Evolutionary conservation across 2,329 filamentous ascomycete genomes (phyloP).

Genomic region (Thelonectria rubi): DNA sequence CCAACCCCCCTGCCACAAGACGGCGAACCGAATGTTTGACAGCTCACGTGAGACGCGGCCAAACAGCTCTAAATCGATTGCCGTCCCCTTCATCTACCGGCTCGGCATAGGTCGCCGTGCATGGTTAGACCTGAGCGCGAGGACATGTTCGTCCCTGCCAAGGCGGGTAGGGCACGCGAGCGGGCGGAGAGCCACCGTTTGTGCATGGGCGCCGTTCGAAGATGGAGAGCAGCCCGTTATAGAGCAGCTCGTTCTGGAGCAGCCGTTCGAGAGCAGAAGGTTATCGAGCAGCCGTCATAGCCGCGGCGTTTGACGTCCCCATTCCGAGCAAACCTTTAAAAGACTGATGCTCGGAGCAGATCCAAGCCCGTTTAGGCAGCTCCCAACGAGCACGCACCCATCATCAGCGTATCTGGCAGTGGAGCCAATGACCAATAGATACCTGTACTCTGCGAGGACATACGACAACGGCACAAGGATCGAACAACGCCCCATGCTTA

Average conservation of each 20-base stretch:
- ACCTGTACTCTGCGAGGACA: background rate
- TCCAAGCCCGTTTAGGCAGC: constrained; percentile 18
- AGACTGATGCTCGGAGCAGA: background rate
- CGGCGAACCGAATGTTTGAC: background rate
- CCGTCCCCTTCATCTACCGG: constrained; percentile 5
- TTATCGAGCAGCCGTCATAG: background rate
- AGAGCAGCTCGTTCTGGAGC: background rate
- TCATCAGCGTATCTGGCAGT: constrained; percentile 7
- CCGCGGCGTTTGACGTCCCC: background rate
- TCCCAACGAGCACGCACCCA: background rate
- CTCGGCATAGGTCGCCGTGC: constrained; percentile 17
- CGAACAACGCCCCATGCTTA: constrained; percentile 17
- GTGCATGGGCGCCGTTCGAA: too few relatives aligned
- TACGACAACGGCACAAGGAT: constrained; percentile 15
- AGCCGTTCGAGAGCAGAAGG: background rate
- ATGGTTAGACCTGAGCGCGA: constrained; percentile 10
- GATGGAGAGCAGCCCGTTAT: background rate
- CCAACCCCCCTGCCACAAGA: background rate
- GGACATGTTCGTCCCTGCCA: constrained; percentile 6
- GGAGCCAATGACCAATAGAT: constrained; percentile 23
- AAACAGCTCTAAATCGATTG: background rate
- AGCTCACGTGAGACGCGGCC: constrained; percentile 1
- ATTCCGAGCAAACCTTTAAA: background rate
- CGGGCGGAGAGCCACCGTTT: background rate
- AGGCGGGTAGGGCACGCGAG: constrained; percentile 14